Evolutionary conservation across 371 early-diverging fungal genomes (phyloP), one percentile per base, ranked within the genome.

Genomic region (Zopfochytrium polystomum): DNA sequence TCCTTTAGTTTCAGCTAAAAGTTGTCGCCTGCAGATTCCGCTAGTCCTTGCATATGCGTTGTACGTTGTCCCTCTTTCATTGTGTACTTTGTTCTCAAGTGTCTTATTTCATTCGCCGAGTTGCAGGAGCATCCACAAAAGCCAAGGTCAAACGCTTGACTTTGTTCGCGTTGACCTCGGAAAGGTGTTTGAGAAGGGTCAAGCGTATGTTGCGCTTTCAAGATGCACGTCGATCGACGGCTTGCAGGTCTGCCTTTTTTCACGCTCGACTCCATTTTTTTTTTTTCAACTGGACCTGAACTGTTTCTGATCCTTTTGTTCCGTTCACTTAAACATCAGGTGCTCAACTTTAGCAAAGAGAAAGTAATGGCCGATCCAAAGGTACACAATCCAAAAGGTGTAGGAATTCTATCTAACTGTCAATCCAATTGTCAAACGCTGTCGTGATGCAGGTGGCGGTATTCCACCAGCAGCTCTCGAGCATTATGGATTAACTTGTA

Each of bases 171-270:
- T 95, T 2, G 92, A 96, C 73, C 70, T 94, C 34, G 78, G 79
- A 15, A 45, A 53, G 13, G 80, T 87, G 22, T 96, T 96, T 84
- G 92, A 89, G 68, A 80, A 75, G 44, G 93, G 96, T 0, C 94
- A 93, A 60, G 90, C 88, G 0, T 96, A 96, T 66, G 95, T 94
- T 2, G 96, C 94, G 0, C 66, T 96, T 3, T 91, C 92, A 0
- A 73, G 95, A 2, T 91, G 92, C 0, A 87, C 85, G 0, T 51
- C 45, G 11, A 38, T 78, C 53, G 70, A 68, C 20, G 70, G 71
- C 2, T 58, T 78, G 25, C 91, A 90, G 68, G 86, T 92, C 15
- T 18, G 55, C 26, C n/a, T 27, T 32, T 9, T 49, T 5, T 11
- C 6, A 13, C 11, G 30, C 7, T 48, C 9, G 18, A n/a, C n/a